These are phyloP conservation scores for Dioszegia hungarica DNA, from an alignment of 768 basidiomycete species.

Conservation along the genomic window DNA sequence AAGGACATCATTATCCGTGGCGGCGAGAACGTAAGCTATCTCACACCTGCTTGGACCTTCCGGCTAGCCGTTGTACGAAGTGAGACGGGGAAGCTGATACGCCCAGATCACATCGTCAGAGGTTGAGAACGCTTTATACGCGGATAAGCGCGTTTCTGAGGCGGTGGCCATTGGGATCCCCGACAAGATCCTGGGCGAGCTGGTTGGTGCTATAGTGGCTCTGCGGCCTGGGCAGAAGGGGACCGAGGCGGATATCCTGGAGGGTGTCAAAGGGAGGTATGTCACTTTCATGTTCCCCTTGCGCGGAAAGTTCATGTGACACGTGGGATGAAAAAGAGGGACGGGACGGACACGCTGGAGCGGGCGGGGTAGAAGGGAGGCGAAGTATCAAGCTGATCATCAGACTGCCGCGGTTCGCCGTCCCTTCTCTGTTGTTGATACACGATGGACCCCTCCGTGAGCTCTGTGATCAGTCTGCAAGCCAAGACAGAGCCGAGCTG, in stretches of 20 bases:
- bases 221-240: constrained; percentile 10
- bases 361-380: not conserved
- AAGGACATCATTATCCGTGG: constrained; percentile 45
- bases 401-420: constrained; percentile 2
- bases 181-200: constrained; percentile 28
- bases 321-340: no score
- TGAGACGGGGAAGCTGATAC: no score
- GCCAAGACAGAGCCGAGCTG: not conserved
- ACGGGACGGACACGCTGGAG: no score
- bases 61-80: no score
- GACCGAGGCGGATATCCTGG: constrained; percentile 17
- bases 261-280: constrained; percentile 10
- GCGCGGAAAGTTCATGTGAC: no score
- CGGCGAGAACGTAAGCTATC: constrained; percentile 38
- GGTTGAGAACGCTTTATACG: constrained; percentile 40
- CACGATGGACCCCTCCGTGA: constrained; percentile 24
- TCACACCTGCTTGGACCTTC: no score
- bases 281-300: no score
- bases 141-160: constrained; percentile 26
- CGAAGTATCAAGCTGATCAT: not conserved
- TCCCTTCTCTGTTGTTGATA: constrained; percentile 18
- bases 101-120: constrained; percentile 32
- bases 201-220: constrained; percentile 30
- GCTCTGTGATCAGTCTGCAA: constrained; percentile 1
- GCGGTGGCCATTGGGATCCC: constrained; percentile 35